Conservation (phyloP, 495 filamentous ascomycete genomes). For the Tuber melanosporum region DNA sequence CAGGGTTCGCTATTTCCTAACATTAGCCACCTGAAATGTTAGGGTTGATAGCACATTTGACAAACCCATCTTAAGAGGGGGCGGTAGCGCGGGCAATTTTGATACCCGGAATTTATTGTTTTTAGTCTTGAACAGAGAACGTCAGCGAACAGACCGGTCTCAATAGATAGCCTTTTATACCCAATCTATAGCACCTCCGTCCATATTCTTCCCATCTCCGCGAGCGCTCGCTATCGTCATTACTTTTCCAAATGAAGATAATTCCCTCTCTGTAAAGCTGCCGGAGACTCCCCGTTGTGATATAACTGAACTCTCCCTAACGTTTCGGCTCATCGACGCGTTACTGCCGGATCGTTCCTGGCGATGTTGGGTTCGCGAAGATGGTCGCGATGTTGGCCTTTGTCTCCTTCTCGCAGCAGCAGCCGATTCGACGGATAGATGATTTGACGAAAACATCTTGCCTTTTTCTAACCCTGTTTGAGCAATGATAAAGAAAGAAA, state of each 20-base stretch:
- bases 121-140: constrained; percentile 55
- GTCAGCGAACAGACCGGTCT: constrained; percentile 17
- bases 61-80: constrained; percentile 55
- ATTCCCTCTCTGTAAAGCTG: background rate
- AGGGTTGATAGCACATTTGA: constrained; percentile 33
- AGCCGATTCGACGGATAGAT: constrained; percentile 23
- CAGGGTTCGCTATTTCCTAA: constrained; percentile 15
- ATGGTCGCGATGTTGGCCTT: constrained; percentile 31
- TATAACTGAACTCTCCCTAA: constrained; percentile 24
- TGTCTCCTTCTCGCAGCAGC: constrained; percentile 27
- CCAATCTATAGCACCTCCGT: constrained; percentile 36
- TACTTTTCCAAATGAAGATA: constrained; percentile 10
- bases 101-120: constrained; percentile 82
- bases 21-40: constrained; percentile 28
- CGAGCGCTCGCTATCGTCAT: constrained; percentile 17
- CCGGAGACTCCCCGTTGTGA: constrained; percentile 23
- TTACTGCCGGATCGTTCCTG: constrained; percentile 44
- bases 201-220: constrained; percentile 34
- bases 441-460: constrained; percentile 35
- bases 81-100: constrained; percentile 72
- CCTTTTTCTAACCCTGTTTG: background rate
- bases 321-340: constrained; percentile 27
- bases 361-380: constrained; percentile 49
- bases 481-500: background rate
- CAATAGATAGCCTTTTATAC: constrained; percentile 16